Conservation (phyloP, 305 asterid genomes). For the Galium porrigens region DNA sequence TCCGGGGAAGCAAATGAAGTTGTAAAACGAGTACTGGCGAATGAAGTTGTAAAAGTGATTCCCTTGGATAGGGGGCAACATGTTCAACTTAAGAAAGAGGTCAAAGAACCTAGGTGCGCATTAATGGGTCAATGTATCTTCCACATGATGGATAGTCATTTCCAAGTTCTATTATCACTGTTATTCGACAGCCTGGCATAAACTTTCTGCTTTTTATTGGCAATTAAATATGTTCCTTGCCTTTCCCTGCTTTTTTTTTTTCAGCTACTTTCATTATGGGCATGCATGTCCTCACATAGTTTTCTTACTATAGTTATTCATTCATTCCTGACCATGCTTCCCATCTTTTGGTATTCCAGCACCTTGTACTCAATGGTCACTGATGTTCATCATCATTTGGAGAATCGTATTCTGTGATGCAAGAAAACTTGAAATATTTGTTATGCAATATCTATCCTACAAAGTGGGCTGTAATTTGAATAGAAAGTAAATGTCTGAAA, state of each 20-base stretch:
- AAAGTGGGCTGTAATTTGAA: not conserved
- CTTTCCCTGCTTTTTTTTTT: not conserved
- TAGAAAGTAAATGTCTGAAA: not conserved
- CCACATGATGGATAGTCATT: not conserved
- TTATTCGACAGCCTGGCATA: not conserved
- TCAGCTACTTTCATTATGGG: not conserved
- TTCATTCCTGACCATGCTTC: not conserved
- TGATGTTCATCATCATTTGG: not conserved
- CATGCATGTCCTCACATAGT: not conserved
- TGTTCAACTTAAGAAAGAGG: slow-evolving; percentile 73
- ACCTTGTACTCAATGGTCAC: not conserved
- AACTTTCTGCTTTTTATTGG: slow-evolving; percentile 1
- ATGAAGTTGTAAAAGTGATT: slow-evolving; percentile 75
- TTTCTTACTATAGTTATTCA: not conserved
- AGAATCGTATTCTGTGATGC: too few species aligned
- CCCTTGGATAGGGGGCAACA: slow-evolving; percentile 95
- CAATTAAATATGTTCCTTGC: not conserved
- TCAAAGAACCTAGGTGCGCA: slow-evolving; percentile 71
- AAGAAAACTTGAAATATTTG: too few species aligned
- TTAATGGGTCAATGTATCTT: slow-evolving; percentile 6
- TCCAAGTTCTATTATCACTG: not conserved
- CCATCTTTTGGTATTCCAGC: not conserved
- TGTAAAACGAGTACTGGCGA: slow-evolving; percentile 31
- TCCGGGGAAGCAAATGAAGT: slow-evolving; percentile 41
- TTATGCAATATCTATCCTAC: not conserved